Evolutionary conservation across 106 monocot genomes (phyloP).

Genomic region (Cymbidium sinense): DNA sequence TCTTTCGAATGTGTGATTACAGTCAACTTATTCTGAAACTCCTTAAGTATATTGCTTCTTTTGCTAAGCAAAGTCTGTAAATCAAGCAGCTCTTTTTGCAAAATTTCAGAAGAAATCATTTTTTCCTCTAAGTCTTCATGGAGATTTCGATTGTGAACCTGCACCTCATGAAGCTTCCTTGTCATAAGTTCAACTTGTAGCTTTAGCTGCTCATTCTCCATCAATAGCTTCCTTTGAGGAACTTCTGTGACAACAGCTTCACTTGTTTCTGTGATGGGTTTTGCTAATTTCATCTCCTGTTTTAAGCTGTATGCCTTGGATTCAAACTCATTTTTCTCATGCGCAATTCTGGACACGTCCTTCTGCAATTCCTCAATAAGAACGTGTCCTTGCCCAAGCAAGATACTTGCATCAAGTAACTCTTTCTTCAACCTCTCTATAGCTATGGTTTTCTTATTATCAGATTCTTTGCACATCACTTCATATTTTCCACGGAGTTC

Average conservation of each 20-base stretch:
- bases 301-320: background rate
- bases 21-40: constrained; percentile 30
- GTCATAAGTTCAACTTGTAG: constrained; percentile 24
- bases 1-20: constrained; percentile 38
- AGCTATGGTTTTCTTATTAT: background rate
- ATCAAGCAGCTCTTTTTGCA: constrained; percentile 47
- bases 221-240: background rate
- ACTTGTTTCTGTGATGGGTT: constrained; percentile 10
- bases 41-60: constrained; percentile 23
- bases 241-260: constrained; percentile 4
- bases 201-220: constrained; percentile 50
- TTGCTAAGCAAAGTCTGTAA: constrained; percentile 34
- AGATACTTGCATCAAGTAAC: background rate
- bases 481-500: constrained; percentile 18
- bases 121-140: constrained; percentile 42
- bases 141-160: background rate
- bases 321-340: constrained; percentile 5
- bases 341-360: constrained; percentile 17
- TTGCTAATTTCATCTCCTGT: background rate
- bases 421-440: constrained; percentile 1
- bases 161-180: constrained; percentile 19
- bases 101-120: constrained; percentile 22
- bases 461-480: constrained; percentile 10
- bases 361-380: constrained; percentile 13
- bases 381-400: background rate